Evolutionary conservation across 345 rosid species (phyloP).

Genomic region (Salix exigua): DNA sequence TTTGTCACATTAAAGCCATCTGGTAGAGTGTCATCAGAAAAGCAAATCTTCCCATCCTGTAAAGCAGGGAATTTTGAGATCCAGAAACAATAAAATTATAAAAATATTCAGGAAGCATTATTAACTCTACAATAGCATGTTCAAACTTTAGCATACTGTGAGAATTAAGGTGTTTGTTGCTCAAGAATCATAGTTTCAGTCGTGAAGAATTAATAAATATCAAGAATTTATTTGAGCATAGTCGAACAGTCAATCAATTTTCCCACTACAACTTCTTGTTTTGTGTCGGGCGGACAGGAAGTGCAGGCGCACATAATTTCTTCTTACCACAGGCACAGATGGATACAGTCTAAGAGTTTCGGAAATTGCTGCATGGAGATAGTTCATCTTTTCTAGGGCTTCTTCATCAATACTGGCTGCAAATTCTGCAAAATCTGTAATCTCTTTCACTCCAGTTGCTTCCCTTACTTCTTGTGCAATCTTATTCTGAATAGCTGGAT

Average conservation of each 20-base stretch:
- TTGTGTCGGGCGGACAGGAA: too few relatives aligned
- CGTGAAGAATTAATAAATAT: too few relatives aligned
- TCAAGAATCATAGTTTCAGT: too few relatives aligned
- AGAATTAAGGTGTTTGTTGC: too few relatives aligned
- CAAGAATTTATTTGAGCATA: too few relatives aligned
- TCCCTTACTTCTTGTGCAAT: constrained; percentile 23
- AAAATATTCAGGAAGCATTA: neutral
- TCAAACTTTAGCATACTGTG: neutral
- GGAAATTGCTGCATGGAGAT: constrained; percentile 35
- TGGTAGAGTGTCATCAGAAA: constrained; percentile 31
- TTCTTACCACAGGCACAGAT: constrained; percentile 40
- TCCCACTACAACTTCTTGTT: too few relatives aligned
- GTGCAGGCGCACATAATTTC: too few relatives aligned
- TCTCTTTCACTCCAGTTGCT: constrained; percentile 6
- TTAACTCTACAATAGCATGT: neutral
- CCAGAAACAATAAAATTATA: neutral
- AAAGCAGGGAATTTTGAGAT: neutral
- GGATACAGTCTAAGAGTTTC: constrained; percentile 47
- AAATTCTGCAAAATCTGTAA: constrained; percentile 19
- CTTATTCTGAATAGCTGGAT: constrained; percentile 34
- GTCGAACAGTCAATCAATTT: too few relatives aligned
- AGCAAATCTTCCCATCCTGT: constrained; percentile 33
- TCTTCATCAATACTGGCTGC: constrained; percentile 31
- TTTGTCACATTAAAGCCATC: constrained; percentile 39
- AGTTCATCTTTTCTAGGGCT: constrained; percentile 35